Conservation (phyloP, 2,329 filamentous ascomycete species). For the Keithomyces neogunnii region DNA sequence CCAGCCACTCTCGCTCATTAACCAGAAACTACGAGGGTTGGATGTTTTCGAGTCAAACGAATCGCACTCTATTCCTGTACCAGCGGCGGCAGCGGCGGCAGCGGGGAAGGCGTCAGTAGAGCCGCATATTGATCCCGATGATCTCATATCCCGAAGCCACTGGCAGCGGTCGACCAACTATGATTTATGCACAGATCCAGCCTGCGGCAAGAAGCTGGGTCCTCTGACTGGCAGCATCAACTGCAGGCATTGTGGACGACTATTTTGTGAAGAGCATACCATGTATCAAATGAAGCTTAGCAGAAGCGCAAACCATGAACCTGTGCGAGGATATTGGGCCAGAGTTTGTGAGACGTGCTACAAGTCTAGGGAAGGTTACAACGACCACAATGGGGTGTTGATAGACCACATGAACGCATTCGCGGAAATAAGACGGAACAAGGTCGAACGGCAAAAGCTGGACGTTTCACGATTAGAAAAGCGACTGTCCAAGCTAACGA, state of each 20-base stretch:
- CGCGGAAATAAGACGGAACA: constrained; percentile 60
- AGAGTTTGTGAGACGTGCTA: constrained; percentile 98
- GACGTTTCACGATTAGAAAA: constrained; percentile 90
- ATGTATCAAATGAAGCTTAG: constrained; percentile 99
- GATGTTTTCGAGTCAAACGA: constrained; percentile 94
- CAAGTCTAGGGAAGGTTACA: constrained; percentile 92
- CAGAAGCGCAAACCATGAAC: constrained; percentile 79
- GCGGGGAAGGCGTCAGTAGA: constrained; percentile 33
- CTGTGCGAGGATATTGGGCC: constrained; percentile 84
- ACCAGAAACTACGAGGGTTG: constrained; percentile 86
- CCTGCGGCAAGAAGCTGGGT: constrained; percentile 73
- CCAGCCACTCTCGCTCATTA: constrained; percentile 81
- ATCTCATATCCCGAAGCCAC: constrained; percentile 77
- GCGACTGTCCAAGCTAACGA: constrained; percentile 80
- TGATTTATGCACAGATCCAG: constrained; percentile 79
- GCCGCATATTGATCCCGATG: constrained; percentile 64
- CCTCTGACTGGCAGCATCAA: constrained; percentile 79
- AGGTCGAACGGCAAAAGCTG: constrained; percentile 74
- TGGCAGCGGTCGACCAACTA: constrained; percentile 74
- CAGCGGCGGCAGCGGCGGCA: constrained; percentile 16
- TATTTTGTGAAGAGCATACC: constrained; percentile 96
- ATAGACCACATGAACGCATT: constrained; percentile 70
- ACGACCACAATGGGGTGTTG: constrained; percentile 68
- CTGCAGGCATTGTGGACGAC: constrained; percentile 81
- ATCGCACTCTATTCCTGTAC: constrained; percentile 31